Evolutionary conservation across 2,329 filamentous ascomycete genomes (phyloP).

Genomic region (Capronia epimyces): DNA sequence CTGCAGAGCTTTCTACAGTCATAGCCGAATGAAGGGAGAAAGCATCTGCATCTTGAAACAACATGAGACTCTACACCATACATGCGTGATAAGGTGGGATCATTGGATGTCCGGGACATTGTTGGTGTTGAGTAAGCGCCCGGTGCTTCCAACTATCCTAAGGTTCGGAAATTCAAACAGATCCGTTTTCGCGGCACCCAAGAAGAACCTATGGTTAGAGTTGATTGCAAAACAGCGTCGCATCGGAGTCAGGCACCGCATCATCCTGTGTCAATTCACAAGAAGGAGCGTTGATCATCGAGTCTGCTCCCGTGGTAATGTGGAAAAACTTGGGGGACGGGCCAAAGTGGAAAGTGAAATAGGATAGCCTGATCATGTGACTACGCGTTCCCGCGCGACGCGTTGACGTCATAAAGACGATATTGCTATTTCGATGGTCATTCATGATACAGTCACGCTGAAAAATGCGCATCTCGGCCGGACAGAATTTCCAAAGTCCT

Average conservation of each 20-base stretch:
- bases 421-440: not conserved
- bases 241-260: not conserved
- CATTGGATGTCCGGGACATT: conserved; percentile 10
- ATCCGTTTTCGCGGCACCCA: not conserved
- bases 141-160: not conserved
- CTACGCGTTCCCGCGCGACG: conserved; percentile 10
- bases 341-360: not conserved
- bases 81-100: not conserved
- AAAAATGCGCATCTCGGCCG: not conserved
- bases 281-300: not conserved
- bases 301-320: not conserved
- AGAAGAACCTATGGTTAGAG: not conserved
- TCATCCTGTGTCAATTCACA: not conserved
- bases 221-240: not conserved
- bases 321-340: not conserved
- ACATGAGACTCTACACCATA: not conserved
- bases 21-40: not conserved
- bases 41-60: not conserved
- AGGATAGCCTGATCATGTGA: conserved; percentile 8
- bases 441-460: too few relatives aligned
- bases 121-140: conserved; percentile 21
- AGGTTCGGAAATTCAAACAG: not conserved
- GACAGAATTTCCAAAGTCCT: not conserved
- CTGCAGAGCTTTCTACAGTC: not conserved
- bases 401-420: conserved; percentile 19